Evolutionary conservation across 2,329 filamentous ascomycete species (phyloP), one percentile per base, ranked within the genome.

Genomic region (Chaetomiaceae sp.): DNA sequence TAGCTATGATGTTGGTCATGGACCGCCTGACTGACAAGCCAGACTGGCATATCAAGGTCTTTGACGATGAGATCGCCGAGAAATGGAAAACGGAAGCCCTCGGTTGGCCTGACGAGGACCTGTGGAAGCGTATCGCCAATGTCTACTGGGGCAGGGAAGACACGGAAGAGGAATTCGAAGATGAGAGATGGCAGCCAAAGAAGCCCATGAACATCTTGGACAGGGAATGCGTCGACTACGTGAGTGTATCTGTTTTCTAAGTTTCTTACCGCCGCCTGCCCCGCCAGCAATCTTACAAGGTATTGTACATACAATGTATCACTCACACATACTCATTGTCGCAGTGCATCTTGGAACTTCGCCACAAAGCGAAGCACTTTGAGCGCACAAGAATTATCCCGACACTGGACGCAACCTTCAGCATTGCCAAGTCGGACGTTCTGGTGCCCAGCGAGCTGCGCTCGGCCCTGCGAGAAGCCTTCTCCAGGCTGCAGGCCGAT

Each of bases 381-480:
- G 13, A 27, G 21, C 42, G 29, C 42, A 52, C 49, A 3, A n/a
- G 43, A 5, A 29, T 52, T 21, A 29, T 20, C 2, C 43, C 43
- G 13, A 52, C 42, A 3, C 36, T 52, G 8, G 49, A 52, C 16
- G 49, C 49, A 3, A 47, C 20, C n/a, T 41, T 57, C 21, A 49
- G 56, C 29, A 69, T 71, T 34, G 67, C 81, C 56, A 84, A 84
- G 61, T 79, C 79, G 0, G 80, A 84, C 62, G 65, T 55, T 0
- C 63, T 72, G 2, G 65, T 83, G 3, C 54, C 71, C 2, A 32
- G 33, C 0, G 56, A 54, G 7, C 60, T 70, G 11, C 55, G 50
- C 3, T 7, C 68, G 0, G 62, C 63, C 0, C 65, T 84, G 2
- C 62, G 56, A 11, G 52, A 55, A 5, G 71, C 70, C 5, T 72